Evolutionary conservation across 83 land plant genomes (phyloP).

Genomic region (Larix sibirica): DNA sequence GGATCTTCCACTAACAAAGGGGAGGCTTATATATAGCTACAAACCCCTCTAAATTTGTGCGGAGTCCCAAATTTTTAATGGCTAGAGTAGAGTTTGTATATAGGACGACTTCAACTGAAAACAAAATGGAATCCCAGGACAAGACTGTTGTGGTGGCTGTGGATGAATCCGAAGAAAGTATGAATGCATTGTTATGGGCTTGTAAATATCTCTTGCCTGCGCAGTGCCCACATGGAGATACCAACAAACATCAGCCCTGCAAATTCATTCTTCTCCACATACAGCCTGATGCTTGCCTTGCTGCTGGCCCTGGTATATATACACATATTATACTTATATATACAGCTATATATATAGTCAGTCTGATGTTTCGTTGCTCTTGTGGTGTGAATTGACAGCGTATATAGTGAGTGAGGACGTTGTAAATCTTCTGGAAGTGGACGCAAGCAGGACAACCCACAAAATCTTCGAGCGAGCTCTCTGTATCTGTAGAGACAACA

Average conservation of each 20-base stretch:
- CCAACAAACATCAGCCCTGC: background rate
- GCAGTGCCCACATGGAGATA: too few relatives aligned
- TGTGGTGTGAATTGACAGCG: background rate
- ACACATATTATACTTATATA: background rate
- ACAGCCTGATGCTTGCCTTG: background rate
- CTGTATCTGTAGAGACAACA: background rate
- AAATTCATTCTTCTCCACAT: background rate
- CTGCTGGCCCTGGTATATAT: conserved; percentile 7
- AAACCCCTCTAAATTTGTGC: too few relatives aligned
- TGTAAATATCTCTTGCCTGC: background rate
- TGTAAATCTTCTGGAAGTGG: background rate
- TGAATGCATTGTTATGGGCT: background rate
- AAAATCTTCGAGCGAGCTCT: background rate
- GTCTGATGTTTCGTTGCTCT: background rate
- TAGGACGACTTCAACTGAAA: too few relatives aligned
- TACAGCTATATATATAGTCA: background rate
- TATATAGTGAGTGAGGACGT: background rate
- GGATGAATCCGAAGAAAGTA: background rate
- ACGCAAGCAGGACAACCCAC: background rate
- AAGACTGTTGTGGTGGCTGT: background rate
- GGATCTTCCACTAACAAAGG: too few relatives aligned
- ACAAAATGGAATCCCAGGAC: background rate
- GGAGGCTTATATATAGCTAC: too few relatives aligned
- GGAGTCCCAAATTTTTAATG: too few relatives aligned
- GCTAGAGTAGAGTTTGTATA: too few relatives aligned